A percentile compares a stretch with the other conserved stretches of the same genome.
Conservation (phyloP, 2,329 filamentous ascomycete genomes). For the Xylaria sp. region DNA sequence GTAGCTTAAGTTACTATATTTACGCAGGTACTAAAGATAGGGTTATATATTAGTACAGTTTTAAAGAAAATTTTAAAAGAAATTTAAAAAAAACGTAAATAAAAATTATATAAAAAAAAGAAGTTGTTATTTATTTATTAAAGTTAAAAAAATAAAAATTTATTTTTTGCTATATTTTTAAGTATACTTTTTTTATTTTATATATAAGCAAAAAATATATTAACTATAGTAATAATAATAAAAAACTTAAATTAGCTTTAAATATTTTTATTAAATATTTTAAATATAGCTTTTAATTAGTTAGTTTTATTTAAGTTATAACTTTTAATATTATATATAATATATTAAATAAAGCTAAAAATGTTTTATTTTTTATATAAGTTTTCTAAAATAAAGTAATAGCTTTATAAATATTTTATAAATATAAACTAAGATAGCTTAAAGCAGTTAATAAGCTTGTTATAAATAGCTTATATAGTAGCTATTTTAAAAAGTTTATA, state of each 20-base stretch:
- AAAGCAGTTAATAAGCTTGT: not conserved
- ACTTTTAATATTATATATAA: not conserved
- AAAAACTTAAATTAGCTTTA: not conserved
- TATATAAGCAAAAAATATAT: not conserved
- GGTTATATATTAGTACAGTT: not conserved
- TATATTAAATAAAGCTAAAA: not conserved
- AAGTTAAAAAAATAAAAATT: not conserved
- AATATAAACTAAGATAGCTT: not conserved
- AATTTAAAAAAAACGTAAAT: not conserved
- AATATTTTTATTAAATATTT: conserved; percentile 5
- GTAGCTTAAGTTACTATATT: too few species aligned
- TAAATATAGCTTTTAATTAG: not conserved
- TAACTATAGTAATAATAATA: not conserved
- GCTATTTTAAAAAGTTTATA: not conserved
- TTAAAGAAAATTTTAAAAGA: not conserved
- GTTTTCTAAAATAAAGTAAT: not conserved
- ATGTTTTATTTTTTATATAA: not conserved
- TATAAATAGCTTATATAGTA: too few species aligned
- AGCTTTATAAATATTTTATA: not conserved
- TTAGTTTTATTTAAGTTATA: not conserved
- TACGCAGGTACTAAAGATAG: too few species aligned
- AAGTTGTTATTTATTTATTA: not conserved
- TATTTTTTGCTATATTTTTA: conserved; percentile 1
- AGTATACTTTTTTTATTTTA: too few species aligned
- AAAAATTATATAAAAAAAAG: not conserved